Evolutionary conservation across 305 asterid species (phyloP), one percentile per base, ranked within the genome.

Genomic region (Andrographis paniculata): DNA sequence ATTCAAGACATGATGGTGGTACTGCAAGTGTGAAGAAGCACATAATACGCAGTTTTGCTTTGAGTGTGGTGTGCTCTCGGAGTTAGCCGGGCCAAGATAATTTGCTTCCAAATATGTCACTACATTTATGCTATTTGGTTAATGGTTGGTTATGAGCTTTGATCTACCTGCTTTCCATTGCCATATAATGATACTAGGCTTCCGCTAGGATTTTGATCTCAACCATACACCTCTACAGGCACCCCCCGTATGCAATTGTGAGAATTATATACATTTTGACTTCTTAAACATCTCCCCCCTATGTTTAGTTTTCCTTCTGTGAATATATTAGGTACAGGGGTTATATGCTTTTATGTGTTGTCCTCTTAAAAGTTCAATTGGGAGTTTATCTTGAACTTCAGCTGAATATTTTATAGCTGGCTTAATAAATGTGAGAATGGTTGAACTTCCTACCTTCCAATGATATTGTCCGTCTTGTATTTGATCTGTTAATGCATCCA

Each of bases 251-350:
- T 52, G 71, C 58, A 48, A 61, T 58, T 56, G 65, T 28, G 47
- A 60, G 69, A 59, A 52, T 61, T 49, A 19, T 45, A 67, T 11
- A 58, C 61, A 62, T 38, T 42, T 55, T 20, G 57, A 42, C 64
- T 41, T 65, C 56, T 27, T 36, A 20, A 67, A 56, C 65, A 42
- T 60, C 63, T 38, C 58, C 48, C 63, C 53, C 56, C 49, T 67
- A 21, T 67, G 22, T 8, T 46, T 78, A 56, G 78, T 71, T 63
- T 40, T 48, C 45, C 58, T 45, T 71, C 50, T 73, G 85, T 82
- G 76, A 69, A 82, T 78, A 75, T 68, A 68, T 47, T 70, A 68
- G 79, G 66, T 48, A 49, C 64, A 53, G 46, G 18, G 50, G 42
- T 38, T 38, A 48, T 55, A 35, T 60, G 72, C 67, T 67, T 45